Conservation (phyloP, 768 basidiomycete genomes). For the Phlebiopsis gigantea region DNA sequence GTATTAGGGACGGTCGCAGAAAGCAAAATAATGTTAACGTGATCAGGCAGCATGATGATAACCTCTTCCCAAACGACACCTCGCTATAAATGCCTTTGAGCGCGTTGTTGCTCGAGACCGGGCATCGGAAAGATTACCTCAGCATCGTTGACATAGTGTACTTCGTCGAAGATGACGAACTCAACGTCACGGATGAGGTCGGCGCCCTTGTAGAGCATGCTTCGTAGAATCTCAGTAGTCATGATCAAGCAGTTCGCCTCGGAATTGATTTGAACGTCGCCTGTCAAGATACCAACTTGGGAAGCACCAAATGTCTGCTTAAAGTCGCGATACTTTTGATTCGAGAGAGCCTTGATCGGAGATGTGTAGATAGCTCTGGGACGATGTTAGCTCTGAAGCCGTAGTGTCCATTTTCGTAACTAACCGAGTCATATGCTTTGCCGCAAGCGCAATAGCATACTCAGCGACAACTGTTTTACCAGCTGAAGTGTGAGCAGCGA, state of each 20-base stretch:
- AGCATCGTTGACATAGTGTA: slow-evolving; percentile 98
- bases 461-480: slow-evolving; percentile 99
- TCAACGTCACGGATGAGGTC: slow-evolving; percentile 98
- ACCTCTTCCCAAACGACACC: slow-evolving; percentile 99
- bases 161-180: slow-evolving; percentile 99
- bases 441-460: slow-evolving; percentile 95
- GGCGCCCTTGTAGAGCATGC: slow-evolving; percentile 98
- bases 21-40: slow-evolving; percentile 94
- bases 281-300: slow-evolving; percentile 93
- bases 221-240: slow-evolving; percentile 96
- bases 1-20: slow-evolving; percentile 98
- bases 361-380: slow-evolving; percentile 95
- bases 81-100: slow-evolving; percentile 46
- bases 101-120: background rate
- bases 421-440: slow-evolving; percentile 98
- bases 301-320: slow-evolving; percentile 90
- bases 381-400: background rate
- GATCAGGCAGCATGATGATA: slow-evolving; percentile 99
- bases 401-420: slow-evolving; percentile 8
- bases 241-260: slow-evolving; percentile 96
- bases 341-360: slow-evolving; percentile 97
- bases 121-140: slow-evolving; percentile 54
- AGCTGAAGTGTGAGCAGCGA: slow-evolving; percentile 99
- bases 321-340: slow-evolving; percentile 99
- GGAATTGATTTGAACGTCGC: slow-evolving; percentile 98